Base-by-base conservation (phyloP, 2,329 filamentous ascomycete genomes). In the Cytospora mali region DNA sequence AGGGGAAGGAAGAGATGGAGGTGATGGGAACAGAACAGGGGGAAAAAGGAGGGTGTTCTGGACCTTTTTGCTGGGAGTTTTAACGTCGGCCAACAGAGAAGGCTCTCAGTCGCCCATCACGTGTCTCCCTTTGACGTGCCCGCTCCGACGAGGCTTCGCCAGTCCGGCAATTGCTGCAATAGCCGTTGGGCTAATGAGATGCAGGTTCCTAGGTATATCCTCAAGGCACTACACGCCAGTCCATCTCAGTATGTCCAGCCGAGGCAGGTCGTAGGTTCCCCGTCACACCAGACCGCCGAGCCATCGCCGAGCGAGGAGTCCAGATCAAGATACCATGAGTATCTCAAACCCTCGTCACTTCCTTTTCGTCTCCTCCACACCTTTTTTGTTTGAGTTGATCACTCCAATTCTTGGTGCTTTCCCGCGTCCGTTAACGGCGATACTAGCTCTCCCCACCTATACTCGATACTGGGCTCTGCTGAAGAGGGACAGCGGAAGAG, bases 381-480 rank as follows among this genome's bases (percentile, higher is more conserved):
- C 27, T n/a, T 49, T 35, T 46, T n/a, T 33, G 18, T 21, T 33
- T 49, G 28, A 59, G 57, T 39, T 33, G 57, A 53, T 53, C 50
- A 31, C 25, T 54, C 57, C 57, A 60, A 42, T 18, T 48, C 50
- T 53, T 60, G 57, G 57, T 54, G 56, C 35, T 13, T 46, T 23
- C 42, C 42, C 42, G 42, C 57, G 57, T 60, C 57, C 57, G 57
- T 60, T 60, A 33, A 53, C 57, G 57, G 57, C 53, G 57, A 60
- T 60, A 60, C 33, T 53, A 53, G 49, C 57, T 46, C 49, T 53
- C 57, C 42, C 50, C 57, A 60, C 57, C 42, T 46, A 60, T 60
- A 28, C 48, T 39, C 49, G 52, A 60, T 53, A 60, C 57, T 54
- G 31, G n/a, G 50, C 55, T 39, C 46, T 31, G 31, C 29, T 39